Evolutionary conservation across 192 early-diverging fungal genomes (phyloP).

Genomic region (Coemansia sp.): DNA sequence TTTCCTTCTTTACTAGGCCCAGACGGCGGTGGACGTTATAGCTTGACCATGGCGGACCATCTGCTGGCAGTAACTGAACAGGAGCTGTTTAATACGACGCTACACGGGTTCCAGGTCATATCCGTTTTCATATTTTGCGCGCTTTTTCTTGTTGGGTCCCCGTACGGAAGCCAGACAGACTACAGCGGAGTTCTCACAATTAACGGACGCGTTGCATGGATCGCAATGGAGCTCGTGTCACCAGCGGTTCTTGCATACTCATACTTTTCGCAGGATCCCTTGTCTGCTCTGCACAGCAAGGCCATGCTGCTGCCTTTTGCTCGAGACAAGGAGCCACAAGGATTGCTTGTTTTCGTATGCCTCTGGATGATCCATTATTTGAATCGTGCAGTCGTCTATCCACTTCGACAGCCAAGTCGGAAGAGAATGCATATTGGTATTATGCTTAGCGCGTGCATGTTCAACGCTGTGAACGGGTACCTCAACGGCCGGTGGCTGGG

Average conservation of each 20-base stretch:
- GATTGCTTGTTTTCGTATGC: conserved; percentile 5
- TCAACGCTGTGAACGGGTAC: conserved; percentile 53
- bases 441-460: conserved; percentile 32
- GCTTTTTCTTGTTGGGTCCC: conserved; percentile 39
- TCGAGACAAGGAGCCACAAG: not conserved
- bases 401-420: conserved; percentile 37
- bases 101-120: conserved; percentile 15
- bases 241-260: conserved; percentile 24
- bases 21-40: no score
- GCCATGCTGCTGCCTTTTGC: not conserved
- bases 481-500: conserved; percentile 50
- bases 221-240: conserved; percentile 48
- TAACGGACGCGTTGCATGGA: conserved; percentile 36
- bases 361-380: conserved; percentile 45
- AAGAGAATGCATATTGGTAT: conserved; percentile 51
- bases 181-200: conserved; percentile 27
- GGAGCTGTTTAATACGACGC: conserved; percentile 11
- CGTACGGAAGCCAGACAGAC: conserved; percentile 46
- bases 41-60: not conserved
- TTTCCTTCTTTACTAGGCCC: no score
- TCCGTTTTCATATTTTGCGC: conserved; percentile 20
- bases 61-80: conserved; percentile 3
- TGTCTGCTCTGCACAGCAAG: not conserved
- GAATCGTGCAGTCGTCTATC: conserved; percentile 48
- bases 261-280: not conserved